These are phyloP conservation scores for Asterophora parasitica DNA, from an alignment of 768 basidiomycete species.

Conservation along the genomic window DNA sequence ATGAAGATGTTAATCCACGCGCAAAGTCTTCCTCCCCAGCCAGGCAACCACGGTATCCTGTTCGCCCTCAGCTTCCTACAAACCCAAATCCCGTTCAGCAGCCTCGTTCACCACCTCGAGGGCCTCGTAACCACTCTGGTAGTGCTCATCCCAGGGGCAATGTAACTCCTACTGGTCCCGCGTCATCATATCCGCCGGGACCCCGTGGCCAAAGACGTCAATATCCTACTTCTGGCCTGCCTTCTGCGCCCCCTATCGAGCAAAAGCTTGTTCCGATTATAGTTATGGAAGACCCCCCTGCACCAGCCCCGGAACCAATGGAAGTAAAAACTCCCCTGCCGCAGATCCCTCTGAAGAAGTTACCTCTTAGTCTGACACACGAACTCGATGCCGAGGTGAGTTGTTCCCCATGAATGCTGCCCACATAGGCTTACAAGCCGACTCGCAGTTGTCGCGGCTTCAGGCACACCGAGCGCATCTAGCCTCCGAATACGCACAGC, in stretches of 20 bases:
- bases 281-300: conserved; percentile 2
- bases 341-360: conserved; percentile 24
- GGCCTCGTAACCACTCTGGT: conserved; percentile 25
- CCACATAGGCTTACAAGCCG: neutral
- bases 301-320: neutral
- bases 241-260: conserved; percentile 2
- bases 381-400: conserved; percentile 19
- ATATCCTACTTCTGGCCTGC: conserved; percentile 6
- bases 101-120: conserved; percentile 36
- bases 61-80: conserved; percentile 9
- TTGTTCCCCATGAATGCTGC: neutral
- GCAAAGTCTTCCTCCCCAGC: conserved; percentile 21
- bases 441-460: conserved; percentile 26
- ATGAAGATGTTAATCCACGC: conserved; percentile 4
- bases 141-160: conserved; percentile 15
- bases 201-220: conserved; percentile 17
- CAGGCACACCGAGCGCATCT: conserved; percentile 35
- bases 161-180: conserved; percentile 15
- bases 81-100: conserved; percentile 19
- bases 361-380: conserved; percentile 23
- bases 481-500: conserved; percentile 33
- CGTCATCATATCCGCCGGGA: conserved; percentile 16
- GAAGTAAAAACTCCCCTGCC: conserved; percentile 19
- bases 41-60: conserved; percentile 19
- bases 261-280: conserved; percentile 5